A percentile compares a stretch with the other conserved stretches of the same genome.
These are phyloP conservation scores for Penicillium sp. DNA, from an alignment of 2,329 filamentous ascomycete species.

Conservation along the genomic window DNA sequence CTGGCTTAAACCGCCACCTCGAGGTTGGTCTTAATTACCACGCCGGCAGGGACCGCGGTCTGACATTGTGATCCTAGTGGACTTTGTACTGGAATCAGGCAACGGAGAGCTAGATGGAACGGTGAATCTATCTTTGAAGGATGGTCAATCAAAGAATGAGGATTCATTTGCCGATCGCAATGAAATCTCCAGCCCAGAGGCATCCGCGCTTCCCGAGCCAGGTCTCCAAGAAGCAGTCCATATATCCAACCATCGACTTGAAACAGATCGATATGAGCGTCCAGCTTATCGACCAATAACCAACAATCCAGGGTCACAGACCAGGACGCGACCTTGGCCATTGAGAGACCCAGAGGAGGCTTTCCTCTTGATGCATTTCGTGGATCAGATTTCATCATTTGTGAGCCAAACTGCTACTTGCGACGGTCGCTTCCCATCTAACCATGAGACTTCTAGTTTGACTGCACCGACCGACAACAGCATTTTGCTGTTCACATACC, in stretches of 20 bases:
- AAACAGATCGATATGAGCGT: not conserved
- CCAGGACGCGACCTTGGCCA: slow-evolving; percentile 15
- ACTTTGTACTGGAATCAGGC: slow-evolving; percentile 23
- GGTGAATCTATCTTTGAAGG: not conserved
- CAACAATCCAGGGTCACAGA: not conserved
- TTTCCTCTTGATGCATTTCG: slow-evolving; percentile 19
- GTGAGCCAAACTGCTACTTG: slow-evolving; percentile 7
- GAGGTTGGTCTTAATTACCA: slow-evolving; percentile 12
- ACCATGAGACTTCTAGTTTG: slow-evolving; percentile 18
- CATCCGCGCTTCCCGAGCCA: not conserved
- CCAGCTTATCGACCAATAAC: not conserved
- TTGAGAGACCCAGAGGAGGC: slow-evolving; percentile 22
- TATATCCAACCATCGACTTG: not conserved
- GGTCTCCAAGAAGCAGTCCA: not conserved
- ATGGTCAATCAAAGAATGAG: not conserved
- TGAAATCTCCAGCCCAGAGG: not conserved
- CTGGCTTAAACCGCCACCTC: slow-evolving; percentile 22
- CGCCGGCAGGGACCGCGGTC: not conserved
- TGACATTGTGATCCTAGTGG: slow-evolving; percentile 14
- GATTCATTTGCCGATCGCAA: not conserved
- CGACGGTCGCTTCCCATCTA: not conserved
- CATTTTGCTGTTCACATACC: slow-evolving; percentile 29
- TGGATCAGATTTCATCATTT: slow-evolving; percentile 19
- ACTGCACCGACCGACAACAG: slow-evolving; percentile 26
- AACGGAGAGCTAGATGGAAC: slow-evolving; percentile 13